These are phyloP conservation scores for Hydnomerulius pinastri DNA, from an alignment of 768 basidiomycete species.

Conservation along the genomic window DNA sequence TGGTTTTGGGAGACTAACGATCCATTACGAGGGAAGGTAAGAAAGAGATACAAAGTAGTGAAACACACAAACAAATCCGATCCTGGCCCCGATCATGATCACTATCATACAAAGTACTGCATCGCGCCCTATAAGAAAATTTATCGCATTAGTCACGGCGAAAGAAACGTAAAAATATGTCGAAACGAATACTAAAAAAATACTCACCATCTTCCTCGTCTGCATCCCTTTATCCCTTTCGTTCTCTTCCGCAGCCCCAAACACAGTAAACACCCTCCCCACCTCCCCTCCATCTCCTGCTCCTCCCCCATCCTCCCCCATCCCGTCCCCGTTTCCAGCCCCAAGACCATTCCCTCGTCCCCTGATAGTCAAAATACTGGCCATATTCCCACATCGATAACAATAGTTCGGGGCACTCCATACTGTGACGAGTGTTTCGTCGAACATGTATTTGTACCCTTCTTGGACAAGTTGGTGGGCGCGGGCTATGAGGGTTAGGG, in stretches of 20 bases:
- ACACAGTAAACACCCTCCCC: slow-evolving; percentile 73
- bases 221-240: slow-evolving; percentile 81
- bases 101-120: slow-evolving; percentile 43
- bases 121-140: slow-evolving; percentile 32
- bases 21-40: too few species aligned
- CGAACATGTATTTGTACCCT: slow-evolving; percentile 97
- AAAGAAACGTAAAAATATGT: neutral
- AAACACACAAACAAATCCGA: too few species aligned
- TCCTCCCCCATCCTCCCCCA: neutral
- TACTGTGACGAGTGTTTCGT: slow-evolving; percentile 87
- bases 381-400: slow-evolving; percentile 86
- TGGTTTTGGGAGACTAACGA: too few species aligned
- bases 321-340: neutral
- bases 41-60: too few species aligned
- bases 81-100: too few species aligned
- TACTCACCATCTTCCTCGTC: slow-evolving; percentile 67
- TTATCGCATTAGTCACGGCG: neutral
- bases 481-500: slow-evolving; percentile 83
- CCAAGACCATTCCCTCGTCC: slow-evolving; percentile 48
- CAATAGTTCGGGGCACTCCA: slow-evolving; percentile 94
- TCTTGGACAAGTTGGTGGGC: slow-evolving; percentile 98
- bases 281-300: slow-evolving; percentile 11
- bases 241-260: slow-evolving; percentile 87
- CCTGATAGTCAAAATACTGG: slow-evolving; percentile 83
- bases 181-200: neutral